A percentile compares a stretch with the other conserved stretches of the same genome.
Conservation (phyloP, 805 yeast genomes). For the Spathaspora arborariae region DNA sequence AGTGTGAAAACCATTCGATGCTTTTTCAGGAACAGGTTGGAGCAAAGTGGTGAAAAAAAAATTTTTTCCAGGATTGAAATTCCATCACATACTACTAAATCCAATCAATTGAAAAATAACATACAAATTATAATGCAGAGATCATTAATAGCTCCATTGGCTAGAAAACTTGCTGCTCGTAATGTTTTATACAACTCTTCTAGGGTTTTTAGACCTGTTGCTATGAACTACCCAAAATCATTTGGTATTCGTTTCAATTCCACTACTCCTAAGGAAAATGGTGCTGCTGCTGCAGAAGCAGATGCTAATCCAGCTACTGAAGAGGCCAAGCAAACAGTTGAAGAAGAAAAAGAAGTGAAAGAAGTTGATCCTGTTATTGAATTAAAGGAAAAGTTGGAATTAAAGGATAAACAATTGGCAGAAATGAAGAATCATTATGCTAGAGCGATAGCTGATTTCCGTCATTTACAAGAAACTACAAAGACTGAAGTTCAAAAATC, state of each 20-base stretch:
- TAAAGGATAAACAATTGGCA: conserved; percentile 70
- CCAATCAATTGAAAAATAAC: background rate
- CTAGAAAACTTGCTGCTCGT: conserved; percentile 14
- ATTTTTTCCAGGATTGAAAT: conserved; percentile 5
- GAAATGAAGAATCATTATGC: conserved; percentile 80
- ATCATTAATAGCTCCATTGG: conserved; percentile 18
- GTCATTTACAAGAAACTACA: conserved; percentile 87
- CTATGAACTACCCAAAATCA: background rate
- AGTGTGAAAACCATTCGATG: background rate
- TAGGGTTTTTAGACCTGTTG: conserved; percentile 12
- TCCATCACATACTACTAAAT: background rate
- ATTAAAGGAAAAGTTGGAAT: conserved; percentile 50
- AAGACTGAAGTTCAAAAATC: conserved; percentile 84
- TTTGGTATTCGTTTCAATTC: conserved; percentile 14
- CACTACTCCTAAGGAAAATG: no score
- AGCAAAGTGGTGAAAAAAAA: background rate
- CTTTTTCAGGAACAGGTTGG: background rate
- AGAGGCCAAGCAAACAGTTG: conserved; percentile 7
- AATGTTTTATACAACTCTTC: conserved; percentile 10
- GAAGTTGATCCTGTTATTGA: conserved; percentile 24
- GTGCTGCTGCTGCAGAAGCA: conserved; percentile 9
- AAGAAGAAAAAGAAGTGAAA: conserved; percentile 8
- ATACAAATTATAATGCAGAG: conserved; percentile 20
- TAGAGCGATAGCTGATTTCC: conserved; percentile 86
- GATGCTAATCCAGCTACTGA: conserved; percentile 7